These are phyloP conservation scores for Forsythia viridissima DNA, from an alignment of 257 asterid species.

Conservation along the genomic window DNA sequence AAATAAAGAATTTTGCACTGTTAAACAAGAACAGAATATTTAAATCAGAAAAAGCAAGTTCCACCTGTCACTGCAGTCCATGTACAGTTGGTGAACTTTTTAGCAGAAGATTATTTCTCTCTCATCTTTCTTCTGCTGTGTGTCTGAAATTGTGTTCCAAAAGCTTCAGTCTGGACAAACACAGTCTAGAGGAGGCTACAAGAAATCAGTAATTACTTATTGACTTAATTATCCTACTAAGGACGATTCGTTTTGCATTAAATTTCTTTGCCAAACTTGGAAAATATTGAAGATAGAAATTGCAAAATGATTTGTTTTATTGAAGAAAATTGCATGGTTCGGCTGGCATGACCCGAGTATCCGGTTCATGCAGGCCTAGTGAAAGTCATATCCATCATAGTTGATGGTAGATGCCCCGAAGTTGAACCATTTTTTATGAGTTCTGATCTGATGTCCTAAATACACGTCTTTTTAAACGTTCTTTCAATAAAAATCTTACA, in stretches of 20 bases:
- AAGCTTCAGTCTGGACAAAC: background rate
- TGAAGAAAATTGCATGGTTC: conserved; percentile 29
- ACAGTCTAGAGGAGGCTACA: conserved; percentile 20
- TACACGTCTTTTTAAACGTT: too few relatives aligned
- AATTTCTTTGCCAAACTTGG: conserved; percentile 29
- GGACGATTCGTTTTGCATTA: conserved; percentile 23
- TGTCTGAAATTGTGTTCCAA: conserved; percentile 18
- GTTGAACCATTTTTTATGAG: background rate
- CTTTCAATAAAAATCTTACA: too few relatives aligned
- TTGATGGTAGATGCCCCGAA: conserved; percentile 13
- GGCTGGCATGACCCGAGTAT: conserved; percentile 30
- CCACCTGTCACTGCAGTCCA: conserved; percentile 37
- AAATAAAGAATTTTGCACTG: conserved; percentile 13
- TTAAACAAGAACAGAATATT: conserved; percentile 22
- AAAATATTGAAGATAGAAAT: conserved; percentile 20
- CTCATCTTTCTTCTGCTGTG: too few relatives aligned
- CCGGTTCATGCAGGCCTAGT: conserved; percentile 48
- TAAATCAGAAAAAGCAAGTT: conserved; percentile 22
- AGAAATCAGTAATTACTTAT: conserved; percentile 3
- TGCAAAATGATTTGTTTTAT: conserved; percentile 16
- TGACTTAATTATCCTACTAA: conserved; percentile 12
- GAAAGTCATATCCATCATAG: conserved; percentile 26
- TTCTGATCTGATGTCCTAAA: too few relatives aligned
- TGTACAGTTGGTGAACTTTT: conserved; percentile 25
- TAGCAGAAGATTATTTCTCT: background rate